Evolutionary conservation across 768 basidiomycete genomes (phyloP).

Genomic region (Clavulina sp.): DNA sequence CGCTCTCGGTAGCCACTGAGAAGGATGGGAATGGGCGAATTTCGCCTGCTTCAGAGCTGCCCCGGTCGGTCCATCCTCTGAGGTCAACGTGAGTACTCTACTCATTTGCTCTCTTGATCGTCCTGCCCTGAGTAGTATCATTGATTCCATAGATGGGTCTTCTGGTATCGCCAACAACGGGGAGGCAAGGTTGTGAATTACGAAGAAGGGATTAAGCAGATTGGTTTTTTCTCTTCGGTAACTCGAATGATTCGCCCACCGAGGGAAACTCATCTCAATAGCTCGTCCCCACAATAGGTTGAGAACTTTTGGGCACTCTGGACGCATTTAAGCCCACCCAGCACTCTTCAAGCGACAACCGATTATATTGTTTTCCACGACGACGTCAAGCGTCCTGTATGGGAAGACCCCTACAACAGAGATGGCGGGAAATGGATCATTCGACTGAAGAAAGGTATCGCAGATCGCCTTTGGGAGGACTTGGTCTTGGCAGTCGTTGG

Average conservation of each 20-base stretch:
- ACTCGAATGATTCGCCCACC: slow-evolving; percentile 20
- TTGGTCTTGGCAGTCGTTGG: slow-evolving; percentile 74
- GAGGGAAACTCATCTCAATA: too few relatives aligned
- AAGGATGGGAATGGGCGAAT: background rate
- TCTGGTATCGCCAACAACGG: slow-evolving; percentile 85
- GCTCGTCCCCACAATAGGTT: slow-evolving; percentile 39
- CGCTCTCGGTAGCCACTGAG: background rate
- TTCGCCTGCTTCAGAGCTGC: background rate
- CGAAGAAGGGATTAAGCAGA: slow-evolving; percentile 88
- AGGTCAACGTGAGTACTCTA: slow-evolving; percentile 6
- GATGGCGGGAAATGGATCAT: slow-evolving; percentile 92
- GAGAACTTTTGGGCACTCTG: slow-evolving; percentile 94
- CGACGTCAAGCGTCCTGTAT: slow-evolving; percentile 73
- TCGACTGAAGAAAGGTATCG: slow-evolving; percentile 75
- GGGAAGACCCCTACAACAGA: slow-evolving; percentile 87
- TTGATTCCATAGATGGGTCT: slow-evolving; percentile 38
- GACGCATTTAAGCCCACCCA: slow-evolving; percentile 80
- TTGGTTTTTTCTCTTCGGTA: slow-evolving; percentile 78
- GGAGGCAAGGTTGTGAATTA: slow-evolving; percentile 78
- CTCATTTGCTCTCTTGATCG: background rate
- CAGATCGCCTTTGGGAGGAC: slow-evolving; percentile 85
- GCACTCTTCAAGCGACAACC: slow-evolving; percentile 68
- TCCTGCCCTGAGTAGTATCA: background rate
- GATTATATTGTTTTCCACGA: slow-evolving; percentile 88
- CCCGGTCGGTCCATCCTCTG: slow-evolving; percentile 6